These are phyloP conservation scores for Penicillium paneum DNA, from an alignment of 2,329 filamentous ascomycete species.

Conservation along the genomic window DNA sequence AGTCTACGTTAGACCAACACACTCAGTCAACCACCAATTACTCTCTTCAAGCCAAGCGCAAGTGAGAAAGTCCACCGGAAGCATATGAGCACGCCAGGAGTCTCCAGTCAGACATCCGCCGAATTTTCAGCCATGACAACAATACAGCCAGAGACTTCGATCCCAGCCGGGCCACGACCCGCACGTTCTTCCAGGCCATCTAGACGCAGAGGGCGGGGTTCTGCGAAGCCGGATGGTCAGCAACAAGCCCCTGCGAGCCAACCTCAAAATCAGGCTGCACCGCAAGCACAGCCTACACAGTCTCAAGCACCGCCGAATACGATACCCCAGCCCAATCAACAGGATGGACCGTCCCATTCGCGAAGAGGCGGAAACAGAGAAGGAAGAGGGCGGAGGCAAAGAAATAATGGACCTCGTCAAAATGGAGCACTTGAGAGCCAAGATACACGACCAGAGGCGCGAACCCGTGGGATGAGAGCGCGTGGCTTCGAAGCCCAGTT, in stretches of 20 bases:
- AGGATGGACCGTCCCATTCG: constrained; percentile 15
- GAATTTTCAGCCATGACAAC: constrained; percentile 10
- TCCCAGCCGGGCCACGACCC: constrained; percentile 1
- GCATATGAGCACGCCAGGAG: not conserved
- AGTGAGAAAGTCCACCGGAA: not conserved
- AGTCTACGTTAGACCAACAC: not conserved
- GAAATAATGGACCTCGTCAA: not conserved
- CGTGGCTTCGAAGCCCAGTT: constrained; percentile 45
- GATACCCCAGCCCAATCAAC: constrained; percentile 2
- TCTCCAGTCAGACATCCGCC: not conserved
- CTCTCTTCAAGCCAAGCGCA: not conserved
- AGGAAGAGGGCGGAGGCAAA: constrained; percentile 22
- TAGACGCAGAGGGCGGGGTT: constrained; percentile 30
- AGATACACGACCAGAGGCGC: not conserved
- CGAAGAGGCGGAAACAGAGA: constrained; percentile 28
- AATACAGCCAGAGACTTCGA: not conserved
- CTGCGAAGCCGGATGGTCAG: constrained; percentile 24
- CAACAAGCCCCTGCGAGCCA: constrained; percentile 18
- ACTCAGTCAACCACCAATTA: not conserved
- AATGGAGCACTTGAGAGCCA: constrained; percentile 16
- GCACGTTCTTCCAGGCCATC: constrained; percentile 19
- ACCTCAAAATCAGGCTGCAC: not conserved
- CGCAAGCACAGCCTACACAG: constrained; percentile 5
- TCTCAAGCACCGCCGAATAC: constrained; percentile 4
- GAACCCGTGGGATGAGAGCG: constrained; percentile 26